Conservation (phyloP, 2,329 filamentous ascomycete species). For the Arthrobotrys sinensis region DNA sequence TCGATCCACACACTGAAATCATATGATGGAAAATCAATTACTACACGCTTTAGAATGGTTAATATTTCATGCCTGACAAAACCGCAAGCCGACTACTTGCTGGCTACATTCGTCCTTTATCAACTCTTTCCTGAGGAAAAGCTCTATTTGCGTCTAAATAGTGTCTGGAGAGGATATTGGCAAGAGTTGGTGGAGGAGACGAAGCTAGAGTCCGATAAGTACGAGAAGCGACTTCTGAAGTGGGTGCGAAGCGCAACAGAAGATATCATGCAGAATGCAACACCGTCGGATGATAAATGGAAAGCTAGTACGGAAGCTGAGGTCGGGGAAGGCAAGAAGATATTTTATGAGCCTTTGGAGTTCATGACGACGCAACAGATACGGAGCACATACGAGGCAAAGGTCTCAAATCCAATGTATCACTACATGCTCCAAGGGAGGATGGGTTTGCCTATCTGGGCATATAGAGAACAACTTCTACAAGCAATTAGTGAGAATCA, state of each 20-base stretch:
- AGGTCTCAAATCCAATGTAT: slow-evolving; percentile 73
- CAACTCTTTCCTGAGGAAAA: slow-evolving; percentile 92
- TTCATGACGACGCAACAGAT: slow-evolving; percentile 81
- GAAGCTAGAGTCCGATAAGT: slow-evolving; percentile 70
- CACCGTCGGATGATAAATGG: slow-evolving; percentile 23
- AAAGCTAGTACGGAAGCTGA: slow-evolving; percentile 67
- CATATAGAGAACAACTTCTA: slow-evolving; percentile 83
- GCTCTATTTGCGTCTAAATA: slow-evolving; percentile 81
- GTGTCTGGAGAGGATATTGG: slow-evolving; percentile 88
- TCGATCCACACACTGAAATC: slow-evolving; percentile 49
- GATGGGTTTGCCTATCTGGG: slow-evolving; percentile 89
- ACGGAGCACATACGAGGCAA: slow-evolving; percentile 65
- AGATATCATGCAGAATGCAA: slow-evolving; percentile 37
- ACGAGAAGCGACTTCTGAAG: slow-evolving; percentile 63
- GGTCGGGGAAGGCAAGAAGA: slow-evolving; percentile 75
- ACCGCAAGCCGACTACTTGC: slow-evolving; percentile 88
- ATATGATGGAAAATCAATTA: slow-evolving; percentile 38
- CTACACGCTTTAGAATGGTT: slow-evolving; percentile 53
- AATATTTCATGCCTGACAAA: slow-evolving; percentile 67
- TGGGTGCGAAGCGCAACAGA: slow-evolving; percentile 38
- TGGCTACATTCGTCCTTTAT: slow-evolving; percentile 86
- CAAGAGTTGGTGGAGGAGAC: slow-evolving; percentile 80
- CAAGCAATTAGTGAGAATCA: slow-evolving; percentile 83
- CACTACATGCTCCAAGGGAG: slow-evolving; percentile 81
- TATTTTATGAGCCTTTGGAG: slow-evolving; percentile 76